Evolutionary conservation across 345 rosid genomes (phyloP).

Genomic region (Boechera stricta): DNA sequence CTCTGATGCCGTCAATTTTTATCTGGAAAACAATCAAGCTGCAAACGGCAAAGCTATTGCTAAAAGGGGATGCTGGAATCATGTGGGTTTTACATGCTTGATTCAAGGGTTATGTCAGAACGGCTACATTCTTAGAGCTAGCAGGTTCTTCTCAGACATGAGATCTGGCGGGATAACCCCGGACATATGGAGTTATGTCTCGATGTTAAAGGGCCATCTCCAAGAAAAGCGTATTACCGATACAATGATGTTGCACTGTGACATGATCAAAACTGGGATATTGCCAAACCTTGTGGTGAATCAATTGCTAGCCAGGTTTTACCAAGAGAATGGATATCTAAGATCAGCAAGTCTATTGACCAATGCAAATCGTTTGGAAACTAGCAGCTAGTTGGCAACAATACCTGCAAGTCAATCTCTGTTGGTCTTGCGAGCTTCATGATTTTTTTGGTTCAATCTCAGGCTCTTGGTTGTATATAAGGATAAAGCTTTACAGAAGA

Average conservation of each 20-base stretch:
- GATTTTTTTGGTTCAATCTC: constrained; percentile 8
- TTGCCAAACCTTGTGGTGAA: constrained; percentile 53
- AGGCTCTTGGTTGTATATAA: constrained; percentile 32
- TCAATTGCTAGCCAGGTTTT: constrained; percentile 47
- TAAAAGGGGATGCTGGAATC: constrained; percentile 29
- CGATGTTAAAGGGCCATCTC: constrained; percentile 38
- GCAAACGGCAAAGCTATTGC: neutral
- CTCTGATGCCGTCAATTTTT: constrained; percentile 52
- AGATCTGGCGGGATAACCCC: constrained; percentile 55
- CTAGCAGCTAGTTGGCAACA: constrained; percentile 16
- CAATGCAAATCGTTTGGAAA: constrained; percentile 2
- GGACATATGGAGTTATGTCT: constrained; percentile 46
- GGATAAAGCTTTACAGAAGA: neutral
- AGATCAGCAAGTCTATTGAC: constrained; percentile 48
- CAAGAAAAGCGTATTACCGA: constrained; percentile 54
- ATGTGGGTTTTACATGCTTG: constrained; percentile 45
- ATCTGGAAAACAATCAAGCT: constrained; percentile 46
- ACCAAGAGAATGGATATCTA: constrained; percentile 53
- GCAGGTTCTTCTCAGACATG: constrained; percentile 60
- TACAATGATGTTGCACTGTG: constrained; percentile 68
- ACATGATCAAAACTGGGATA: constrained; percentile 66
- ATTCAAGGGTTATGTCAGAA: constrained; percentile 65
- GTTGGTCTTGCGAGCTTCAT: neutral
- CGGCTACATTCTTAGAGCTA: constrained; percentile 61
- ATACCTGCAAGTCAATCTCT: constrained; percentile 4